Evolutionary conservation across 2,329 filamentous ascomycete species (phyloP), one percentile per base, ranked within the genome.

Genomic region (Tolypocladium pustulatum): DNA sequence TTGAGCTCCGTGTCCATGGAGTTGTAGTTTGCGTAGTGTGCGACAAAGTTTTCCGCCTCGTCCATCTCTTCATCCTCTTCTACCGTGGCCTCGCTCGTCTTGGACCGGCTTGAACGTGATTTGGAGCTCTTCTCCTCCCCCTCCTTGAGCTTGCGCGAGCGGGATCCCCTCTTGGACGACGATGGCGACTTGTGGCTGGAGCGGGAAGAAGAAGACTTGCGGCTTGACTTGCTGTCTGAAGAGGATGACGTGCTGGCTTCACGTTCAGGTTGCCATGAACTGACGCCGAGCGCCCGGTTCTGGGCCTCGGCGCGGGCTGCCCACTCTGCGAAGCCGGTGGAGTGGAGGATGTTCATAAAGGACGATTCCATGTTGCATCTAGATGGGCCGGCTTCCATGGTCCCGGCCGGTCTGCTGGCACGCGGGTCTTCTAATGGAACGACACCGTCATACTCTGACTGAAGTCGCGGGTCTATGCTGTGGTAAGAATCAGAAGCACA

Each of bases 321-420:
- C 60, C 60, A 61, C 38, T 61, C 60, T 15, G 57, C 58, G 34
- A 61, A 59, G n/a, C 60, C 60, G 22, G 57, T 57, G 12, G 49
- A 52, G 37, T 61, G 56, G 5, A 60, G 30, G 15, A 61, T 58
- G 58, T 25, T 60, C 37, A 57, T 49, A 27, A 61, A 60, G 27
- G 60, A 61, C 10, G 60, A 56, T 30, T 61, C 56, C 58, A 61
- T 60, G 32, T 60, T 57, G 40, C 60, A 61, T 34, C 59, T 54
- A 25, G 59, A 60, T 6, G 58, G 60, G 40, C 54, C 56, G 38
- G 54, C 58, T 20, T 61, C 60, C n/a, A 57, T 34, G 22, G 49
- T 55, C 41, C 59, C 59, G 53, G 58, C 17, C 12, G 57, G 41
- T 13, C 41, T 34, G 40, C n/a, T 41, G 57, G 54, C 57, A 38